Evolutionary conservation across 1,284 basidiomycete genomes (phyloP), one percentile per base, ranked within the genome.

Genomic region (Moesziomyces sp.): DNA sequence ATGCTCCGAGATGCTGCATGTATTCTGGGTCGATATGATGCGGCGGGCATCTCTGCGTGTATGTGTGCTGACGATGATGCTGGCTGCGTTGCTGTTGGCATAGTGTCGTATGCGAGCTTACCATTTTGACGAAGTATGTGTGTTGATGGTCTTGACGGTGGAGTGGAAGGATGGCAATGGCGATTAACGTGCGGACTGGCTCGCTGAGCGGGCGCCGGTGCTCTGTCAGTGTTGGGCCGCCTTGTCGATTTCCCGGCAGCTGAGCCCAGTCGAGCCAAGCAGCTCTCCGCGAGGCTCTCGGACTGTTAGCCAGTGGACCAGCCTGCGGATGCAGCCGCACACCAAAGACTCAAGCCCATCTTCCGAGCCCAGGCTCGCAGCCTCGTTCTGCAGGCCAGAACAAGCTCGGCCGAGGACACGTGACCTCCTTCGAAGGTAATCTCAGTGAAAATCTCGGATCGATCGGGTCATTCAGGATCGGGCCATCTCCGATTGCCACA

Each of bases 61-160:
- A 11, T 18, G 18, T 24, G 21, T 46, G 48, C 45, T 55, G 65
- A 44, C 35, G 48, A 42, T 58, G 56, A 42, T 52, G 50, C 57
- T 45, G 45, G 47, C 56, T 69, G 57, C 57, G 57, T 52, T 63
- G 57, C 50, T 35, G 23, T 26, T 21, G 54, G 30, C 30, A 30
- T 24, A 34, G 49, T 44, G 42, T 43, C 10, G 18, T 42, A 65
- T 58, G 62, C 57, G 49, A 61, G 35, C 71, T 74, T 69, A 74
- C 71, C 71, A 74, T 74, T 61, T 74, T 74, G 71, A 74, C 61
- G 71, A 52, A 35, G 46, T 65, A 58, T 66, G 55, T 53, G 61
- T 65, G 62, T 69, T 69, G 61, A 69, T 69, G 71, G 71, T 74
- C 62, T 74, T 74, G 71, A 74, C 60, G 71, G 66, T 65, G 71